A percentile compares a stretch with the other conserved stretches of the same genome.
phyloP scores from a whole-genome alignment of 441 rosid species.

The Jatropha multifida region DNA sequence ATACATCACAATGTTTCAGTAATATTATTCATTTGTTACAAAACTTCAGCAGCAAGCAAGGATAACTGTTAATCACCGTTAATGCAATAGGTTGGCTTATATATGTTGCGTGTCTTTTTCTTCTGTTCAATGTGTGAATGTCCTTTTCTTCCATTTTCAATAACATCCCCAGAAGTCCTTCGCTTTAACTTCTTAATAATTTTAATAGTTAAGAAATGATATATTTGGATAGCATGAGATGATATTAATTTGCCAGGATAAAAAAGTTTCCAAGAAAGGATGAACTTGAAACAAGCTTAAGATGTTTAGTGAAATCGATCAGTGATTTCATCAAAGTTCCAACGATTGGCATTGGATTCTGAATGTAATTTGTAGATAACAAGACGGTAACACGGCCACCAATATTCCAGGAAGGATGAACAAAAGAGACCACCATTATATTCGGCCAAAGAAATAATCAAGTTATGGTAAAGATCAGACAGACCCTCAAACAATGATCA shows the following conservation, averaged over 20 bases:
- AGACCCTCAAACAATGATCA: neutral
- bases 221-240: neutral
- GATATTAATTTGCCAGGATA: neutral
- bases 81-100: neutral
- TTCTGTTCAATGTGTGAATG: neutral
- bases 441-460: neutral
- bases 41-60: neutral
- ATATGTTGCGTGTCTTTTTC: neutral
- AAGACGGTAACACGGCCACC: too few species aligned
- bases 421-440: neutral
- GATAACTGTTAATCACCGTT: neutral
- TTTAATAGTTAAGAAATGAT: neutral
- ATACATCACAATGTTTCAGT: neutral
- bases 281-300: neutral
- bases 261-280: neutral
- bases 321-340: neutral
- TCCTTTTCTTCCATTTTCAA: neutral
- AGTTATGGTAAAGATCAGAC: neutral
- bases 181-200: neutral
- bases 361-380: too few species aligned
- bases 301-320: neutral
- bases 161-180: neutral
- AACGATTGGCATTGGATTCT: neutral
- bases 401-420: neutral
- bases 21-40: neutral